Evolutionary conservation across 352 stramenopile genomes (phyloP), one percentile per base, ranked within the genome.

Genomic region (Globisporangium spinosum): DNA sequence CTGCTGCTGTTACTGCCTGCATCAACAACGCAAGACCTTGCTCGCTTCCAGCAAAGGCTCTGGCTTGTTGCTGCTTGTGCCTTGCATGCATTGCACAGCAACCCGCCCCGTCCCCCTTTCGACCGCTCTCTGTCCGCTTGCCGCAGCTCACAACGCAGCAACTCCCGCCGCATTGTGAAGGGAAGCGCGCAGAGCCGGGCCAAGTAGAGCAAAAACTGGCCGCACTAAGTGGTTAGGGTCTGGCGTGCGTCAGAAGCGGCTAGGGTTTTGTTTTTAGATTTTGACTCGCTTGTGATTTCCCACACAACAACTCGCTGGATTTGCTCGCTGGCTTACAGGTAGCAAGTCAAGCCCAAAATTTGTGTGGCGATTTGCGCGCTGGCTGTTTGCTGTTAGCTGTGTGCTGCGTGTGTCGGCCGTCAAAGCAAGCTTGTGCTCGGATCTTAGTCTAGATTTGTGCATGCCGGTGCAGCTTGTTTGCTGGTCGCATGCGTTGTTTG

Each of bases 1-100:
- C 56, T 75, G 45, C 17, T 23, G 10, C 29, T 35, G 51, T 58
- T 59, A 22, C 34, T 59, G 54, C 54, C 20, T 4, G n/a, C 63
- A 25, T 7, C 43, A 51, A 38, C 35, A 49, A 49, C 22, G 17
- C 2, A n/a, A 62, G 55, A 20, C 17, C 55, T 43, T 27, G 55
- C 55, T 45, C 15, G 27, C 55, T 59, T 59, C 54, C 27, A 59
- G 54, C 54, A 40, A 3, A 17, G 27, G 27, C 54, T 43, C 12
- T 29, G 23, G 32, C 53, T 40, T 40, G 51, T 38, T 38, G 32
- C 32, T 38, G 29, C 29, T 57, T 57, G 2, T 57, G 29, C 29
- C 5, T 32, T 34, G 51, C 23, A 58, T 40, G 25, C 54, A n/a
- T 38, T 29, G 27, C 54, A 32, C 54, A 59, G 25, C 17, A 58